Base-by-base conservation (phyloP, 805 yeast genomes). In the Metschnikowia rubicola region DNA sequence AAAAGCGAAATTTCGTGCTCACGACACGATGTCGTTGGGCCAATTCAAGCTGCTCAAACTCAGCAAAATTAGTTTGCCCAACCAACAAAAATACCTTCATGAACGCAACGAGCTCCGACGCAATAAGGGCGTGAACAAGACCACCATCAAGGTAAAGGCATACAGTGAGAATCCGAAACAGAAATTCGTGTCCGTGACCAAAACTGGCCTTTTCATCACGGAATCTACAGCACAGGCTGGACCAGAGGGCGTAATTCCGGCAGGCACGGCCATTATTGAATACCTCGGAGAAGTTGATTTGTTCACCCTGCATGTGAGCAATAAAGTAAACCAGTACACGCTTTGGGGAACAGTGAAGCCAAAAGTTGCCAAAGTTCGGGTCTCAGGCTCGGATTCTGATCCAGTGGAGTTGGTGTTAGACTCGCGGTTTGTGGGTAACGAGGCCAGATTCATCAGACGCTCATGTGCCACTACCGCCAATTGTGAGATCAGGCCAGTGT, bases 401-500 rank as follows among this genome's bases (percentile, higher is more conserved):
- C n/a, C 10, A 4, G 30, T 31, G 3, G 44, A 39, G 17, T 56
- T 90, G n/a, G 83, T 78, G 3, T 68, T 91, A 13, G 97, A 91
- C 64, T 78, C 90, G n/a, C 75, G 97, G 49, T 78, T 82, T 36
- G 74, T 81, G 4, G 98, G 97, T 0, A 87, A 88, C 55, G 74
- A 77, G 31, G 72, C 90, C 0, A 67, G 96, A 42, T 92, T 87
- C 61, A 70, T 88, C 30, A 73, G 97, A 49, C 80, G 85, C 49
- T 72, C 90, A 9, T 88, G 97, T 58, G 68, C 71, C 11, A 37
- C 53, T 1, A 65, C 77, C 10, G 89, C 96, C 7, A 90, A 89
- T 64, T 84, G 90, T 58, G 79, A 74, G 50, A 66, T 92, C 29
- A 73, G 73, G 38, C 74, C 86, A 2, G 64, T 78, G 0, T 60